These are phyloP conservation scores for Trypanosoma lewisi DNA, from an alignment of 208 protist species.

Conservation along the genomic window DNA sequence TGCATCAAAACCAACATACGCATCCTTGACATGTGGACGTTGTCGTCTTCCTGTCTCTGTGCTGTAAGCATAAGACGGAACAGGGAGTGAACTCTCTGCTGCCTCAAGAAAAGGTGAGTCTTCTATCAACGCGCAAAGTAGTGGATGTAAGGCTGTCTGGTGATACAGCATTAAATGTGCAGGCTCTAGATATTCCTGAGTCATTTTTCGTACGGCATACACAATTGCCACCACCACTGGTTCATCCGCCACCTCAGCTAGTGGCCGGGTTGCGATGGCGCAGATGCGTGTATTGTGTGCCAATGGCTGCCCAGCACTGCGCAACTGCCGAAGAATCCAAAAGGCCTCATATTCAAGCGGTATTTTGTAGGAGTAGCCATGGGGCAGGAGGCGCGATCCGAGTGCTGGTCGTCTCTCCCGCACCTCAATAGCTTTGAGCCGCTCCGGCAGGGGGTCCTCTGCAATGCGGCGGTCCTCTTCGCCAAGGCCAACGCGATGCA, in stretches of 20 bases:
- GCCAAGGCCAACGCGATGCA: constrained; percentile 64
- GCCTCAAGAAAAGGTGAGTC: constrained; percentile 47
- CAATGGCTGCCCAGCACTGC: constrained; percentile 66
- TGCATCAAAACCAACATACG: constrained; percentile 64
- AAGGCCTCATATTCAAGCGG: constrained; percentile 66
- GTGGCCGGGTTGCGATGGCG: constrained; percentile 46
- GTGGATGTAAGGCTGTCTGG: constrained; percentile 69
- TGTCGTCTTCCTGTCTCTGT: constrained; percentile 61
- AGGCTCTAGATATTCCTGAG: constrained; percentile 65
- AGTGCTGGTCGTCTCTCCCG: constrained; percentile 38
- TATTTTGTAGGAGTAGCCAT: constrained; percentile 54
- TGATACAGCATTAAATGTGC: constrained; percentile 83
- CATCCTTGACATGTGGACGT: constrained; percentile 45
- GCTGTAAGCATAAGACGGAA: constrained; percentile 76
- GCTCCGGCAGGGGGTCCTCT: constrained; percentile 60
- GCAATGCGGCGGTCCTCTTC: constrained; percentile 36
- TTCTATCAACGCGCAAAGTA: constrained; percentile 66
- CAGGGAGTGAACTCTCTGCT: constrained; percentile 52
- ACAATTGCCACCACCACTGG: constrained; percentile 63
- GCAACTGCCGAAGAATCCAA: constrained; percentile 81
- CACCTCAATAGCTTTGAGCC: constrained; percentile 44
- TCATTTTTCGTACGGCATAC: constrained; percentile 77
- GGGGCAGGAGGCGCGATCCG: constrained; percentile 40
- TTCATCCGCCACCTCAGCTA: constrained; percentile 54
- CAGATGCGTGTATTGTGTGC: constrained; percentile 77